These are phyloP conservation scores for Graphilbum sp. DNA, from an alignment of 2,329 filamentous ascomycete genomes.

Conservation along the genomic window DNA sequence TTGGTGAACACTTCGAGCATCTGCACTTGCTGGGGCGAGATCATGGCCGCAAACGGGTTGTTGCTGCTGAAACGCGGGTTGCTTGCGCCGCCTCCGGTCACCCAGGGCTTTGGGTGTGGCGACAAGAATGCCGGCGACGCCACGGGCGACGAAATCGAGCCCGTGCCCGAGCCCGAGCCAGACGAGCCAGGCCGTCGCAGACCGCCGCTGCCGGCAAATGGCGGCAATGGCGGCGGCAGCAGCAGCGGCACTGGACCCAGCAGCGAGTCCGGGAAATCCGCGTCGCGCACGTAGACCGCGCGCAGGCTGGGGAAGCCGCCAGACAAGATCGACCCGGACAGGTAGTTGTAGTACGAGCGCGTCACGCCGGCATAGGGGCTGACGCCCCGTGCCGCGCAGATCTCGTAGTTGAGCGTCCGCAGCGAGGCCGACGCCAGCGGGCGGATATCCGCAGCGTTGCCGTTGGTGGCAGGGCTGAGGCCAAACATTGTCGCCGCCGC, in stretches of 20 bases:
- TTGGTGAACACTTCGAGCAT: slow-evolving; percentile 45
- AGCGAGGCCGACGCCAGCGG: slow-evolving; percentile 55
- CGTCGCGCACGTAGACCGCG: slow-evolving; percentile 73
- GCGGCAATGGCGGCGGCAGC: slow-evolving; percentile 36
- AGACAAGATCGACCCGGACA: slow-evolving; percentile 65
- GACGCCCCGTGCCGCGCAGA: slow-evolving; percentile 42
- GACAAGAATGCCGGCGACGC: slow-evolving; percentile 9
- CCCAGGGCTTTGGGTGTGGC: neutral
- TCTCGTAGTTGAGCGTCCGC: slow-evolving; percentile 64
- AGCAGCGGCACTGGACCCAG: too few species aligned
- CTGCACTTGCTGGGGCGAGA: slow-evolving; percentile 11
- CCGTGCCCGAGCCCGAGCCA: slow-evolving; percentile 14
- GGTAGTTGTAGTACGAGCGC: slow-evolving; percentile 64
- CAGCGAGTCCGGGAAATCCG: slow-evolving; percentile 65
- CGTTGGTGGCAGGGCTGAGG: neutral
- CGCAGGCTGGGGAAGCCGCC: slow-evolving; percentile 58
- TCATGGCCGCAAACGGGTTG: slow-evolving; percentile 35
- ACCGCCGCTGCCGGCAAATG: slow-evolving; percentile 15
- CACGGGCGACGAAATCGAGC: slow-evolving; percentile 10
- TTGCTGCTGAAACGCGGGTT: slow-evolving; percentile 40
- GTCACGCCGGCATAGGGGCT: slow-evolving; percentile 38
- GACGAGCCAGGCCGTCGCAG: slow-evolving; percentile 20
- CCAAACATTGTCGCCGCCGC: neutral
- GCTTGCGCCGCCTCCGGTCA: neutral
- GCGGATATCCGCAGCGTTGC: slow-evolving; percentile 24